Conservation (phyloP, 2,329 filamentous ascomycete species). For the Fusarium irregulare region DNA sequence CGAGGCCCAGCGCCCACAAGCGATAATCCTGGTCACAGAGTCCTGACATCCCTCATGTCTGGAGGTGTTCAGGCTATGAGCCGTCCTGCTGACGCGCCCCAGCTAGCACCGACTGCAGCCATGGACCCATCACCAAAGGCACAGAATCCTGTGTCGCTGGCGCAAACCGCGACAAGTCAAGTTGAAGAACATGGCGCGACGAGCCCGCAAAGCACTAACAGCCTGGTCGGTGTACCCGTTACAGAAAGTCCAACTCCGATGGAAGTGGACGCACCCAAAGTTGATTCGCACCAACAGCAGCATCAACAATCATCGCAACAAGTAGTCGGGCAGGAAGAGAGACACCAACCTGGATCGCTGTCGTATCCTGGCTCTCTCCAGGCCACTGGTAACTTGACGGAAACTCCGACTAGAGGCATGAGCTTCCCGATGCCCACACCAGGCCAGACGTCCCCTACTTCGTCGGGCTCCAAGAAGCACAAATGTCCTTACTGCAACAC, state of each 20-base stretch:
- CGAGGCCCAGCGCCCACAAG: conserved; percentile 58
- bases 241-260: conserved; percentile 65
- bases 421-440: conserved; percentile 66
- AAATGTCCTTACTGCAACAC: conserved; percentile 97
- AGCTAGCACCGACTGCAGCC: conserved; percentile 55
- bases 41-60: conserved; percentile 65
- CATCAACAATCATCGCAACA: conserved; percentile 52
- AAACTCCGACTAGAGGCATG: conserved; percentile 63
- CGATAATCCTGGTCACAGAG: conserved; percentile 66
- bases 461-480: conserved; percentile 80
- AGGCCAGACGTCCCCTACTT: conserved; percentile 66
- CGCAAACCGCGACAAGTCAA: conserved; percentile 50
- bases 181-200: conserved; percentile 55
- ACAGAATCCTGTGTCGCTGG: conserved; percentile 49
- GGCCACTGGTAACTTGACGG: conserved; percentile 55
- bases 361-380: conserved; percentile 67
- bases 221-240: conserved; percentile 57
- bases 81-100: conserved; percentile 65
- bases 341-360: conserved; percentile 61
- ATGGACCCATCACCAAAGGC: conserved; percentile 57
- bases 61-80: conserved; percentile 65
- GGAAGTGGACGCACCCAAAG: conserved; percentile 60
- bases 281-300: conserved; percentile 37
- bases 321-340: conserved; percentile 63
- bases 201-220: conserved; percentile 59